Evolutionary conservation across 331 rosid genomes (phyloP), one percentile per base, ranked within the genome.

Genomic region (Malus hybrid): DNA sequence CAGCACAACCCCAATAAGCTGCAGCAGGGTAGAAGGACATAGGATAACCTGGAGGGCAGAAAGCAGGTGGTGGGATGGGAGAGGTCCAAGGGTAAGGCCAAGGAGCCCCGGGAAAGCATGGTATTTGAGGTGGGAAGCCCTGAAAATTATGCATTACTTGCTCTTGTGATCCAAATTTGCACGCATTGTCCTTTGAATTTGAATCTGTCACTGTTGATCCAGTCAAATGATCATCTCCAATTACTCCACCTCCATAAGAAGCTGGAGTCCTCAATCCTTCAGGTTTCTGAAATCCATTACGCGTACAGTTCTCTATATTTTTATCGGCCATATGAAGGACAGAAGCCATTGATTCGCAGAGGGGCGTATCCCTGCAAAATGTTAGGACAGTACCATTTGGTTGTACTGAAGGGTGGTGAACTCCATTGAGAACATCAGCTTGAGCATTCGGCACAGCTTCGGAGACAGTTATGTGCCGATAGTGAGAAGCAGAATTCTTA

Each of bases 81-180:
- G 96, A 82, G 79, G 77, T 87, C 97, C 97, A 90, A 6, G 91
- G 86, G 76, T 85, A 88, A 77, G 93, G 89, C 96, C 92, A 87
- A 73, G 93, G 92, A 67, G 86, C 73, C 63, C 93, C 93, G 5
- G 88, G 86, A 80, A 81, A 90, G 80, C 78, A 86, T 56, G 88
- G 89, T 66, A 86, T 73, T 73, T 88, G 96, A 65, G 90, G 85
- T 5, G 85, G 85, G 75, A 84, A 87, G 69, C 77, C 84, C 22
- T 82, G 91, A 67, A 79, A 77, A 70, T 73, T 85, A 36, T 55
- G 83, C 75, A 80, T 83, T 29, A 81, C 80, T 76, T 87, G 92
- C 70, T 88, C 94, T 80, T 82, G 90, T 46, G 88, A 50, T 56
- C 69, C 83, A 18, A 52, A 69, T 74, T 80, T 77, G 76, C 79